phyloP scores from a whole-genome alignment of 768 basidiomycete species.

The Termitomyces sp. region DNA sequence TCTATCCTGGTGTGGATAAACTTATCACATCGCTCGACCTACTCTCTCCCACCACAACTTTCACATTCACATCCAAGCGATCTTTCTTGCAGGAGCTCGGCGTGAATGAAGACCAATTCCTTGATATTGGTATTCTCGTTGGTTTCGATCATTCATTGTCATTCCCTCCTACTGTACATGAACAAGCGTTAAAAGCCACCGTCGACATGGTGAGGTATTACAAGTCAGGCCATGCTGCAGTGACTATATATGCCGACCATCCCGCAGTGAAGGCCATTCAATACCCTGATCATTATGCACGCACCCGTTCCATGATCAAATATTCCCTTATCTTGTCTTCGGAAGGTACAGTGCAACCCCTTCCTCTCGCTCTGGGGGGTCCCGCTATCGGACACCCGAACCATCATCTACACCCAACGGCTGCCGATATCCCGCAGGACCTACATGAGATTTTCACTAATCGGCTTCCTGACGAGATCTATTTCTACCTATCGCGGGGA shows the following conservation, averaged over 20 bases:
- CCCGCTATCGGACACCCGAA: constrained; percentile 43
- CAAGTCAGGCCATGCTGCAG: constrained; percentile 82
- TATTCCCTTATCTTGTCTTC: constrained; percentile 87
- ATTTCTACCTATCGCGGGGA: constrained; percentile 93
- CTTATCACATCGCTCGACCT: constrained; percentile 89
- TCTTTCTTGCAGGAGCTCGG: constrained; percentile 50
- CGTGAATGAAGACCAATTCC: constrained; percentile 84
- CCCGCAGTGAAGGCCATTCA: constrained; percentile 73
- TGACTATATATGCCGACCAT: constrained; percentile 72
- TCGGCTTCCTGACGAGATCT: constrained; percentile 92
- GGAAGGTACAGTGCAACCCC: constrained; percentile 75
- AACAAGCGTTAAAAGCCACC: constrained; percentile 76
- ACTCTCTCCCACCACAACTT: constrained; percentile 55
- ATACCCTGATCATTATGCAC: constrained; percentile 83
- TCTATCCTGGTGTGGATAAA: constrained; percentile 85
- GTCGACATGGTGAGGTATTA: constrained; percentile 92
- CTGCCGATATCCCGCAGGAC: constrained; percentile 85
- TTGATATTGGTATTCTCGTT: constrained; percentile 88
- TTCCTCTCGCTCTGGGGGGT: constrained; percentile 63
- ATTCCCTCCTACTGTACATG: constrained; percentile 79
- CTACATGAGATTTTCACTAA: constrained; percentile 93
- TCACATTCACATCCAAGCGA: constrained; percentile 82
- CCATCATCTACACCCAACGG: constrained; percentile 64
- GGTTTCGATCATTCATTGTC: constrained; percentile 79
- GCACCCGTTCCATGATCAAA: constrained; percentile 88